Base-by-base conservation (phyloP, 2,329 filamentous ascomycete genomes). In the Talaromyces sp. region DNA sequence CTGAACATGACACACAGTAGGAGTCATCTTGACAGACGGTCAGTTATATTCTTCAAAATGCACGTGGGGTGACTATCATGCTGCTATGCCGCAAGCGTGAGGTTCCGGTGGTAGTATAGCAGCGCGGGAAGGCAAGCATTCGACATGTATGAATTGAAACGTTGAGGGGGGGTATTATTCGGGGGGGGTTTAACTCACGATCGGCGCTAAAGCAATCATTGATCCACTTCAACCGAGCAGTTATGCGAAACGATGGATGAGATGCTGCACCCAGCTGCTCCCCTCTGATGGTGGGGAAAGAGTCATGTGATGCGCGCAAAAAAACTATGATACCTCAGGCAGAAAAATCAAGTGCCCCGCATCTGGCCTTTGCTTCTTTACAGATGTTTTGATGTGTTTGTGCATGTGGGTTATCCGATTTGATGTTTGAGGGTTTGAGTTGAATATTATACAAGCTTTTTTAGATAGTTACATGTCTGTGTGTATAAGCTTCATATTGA, bases 11-110 rank as follows among this genome's bases (percentile, higher is more conserved):
- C 63, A 64, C 57, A 60, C 56, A 57, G 63, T 58, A 57, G 58
- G 52, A 67, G 58, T 66, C 69, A 71, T 71, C 69, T 70, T 55
- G 22, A 50, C 33, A 44, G 17, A 37, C 13, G 39, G 58, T 71
- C 53, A 70, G 65, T 47, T 42, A 27, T n/a, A 22, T 36, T 47
- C 30, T 20, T n/a, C 22, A 32, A 27, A 16, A 14, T 27, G 37
- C 20, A 8, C 20, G 4, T 50, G 36, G n/a, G 17, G 29, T 43
- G 44, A 33, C 19, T 24, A 19, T 20, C 33, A 22, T 20, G 35
- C 24, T 29, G 19, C 16, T 40, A 43, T 39, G 49, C 49, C 30
- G 45, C 41, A 44, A 24, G 35, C 49, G 49, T 51, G 42, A 42
- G 43, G 49, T 51, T 43, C 35, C 24, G 22, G 27, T 6, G 16